Conservation (phyloP, 768 basidiomycete genomes). For the Rhizopogon vinicolor region DNA sequence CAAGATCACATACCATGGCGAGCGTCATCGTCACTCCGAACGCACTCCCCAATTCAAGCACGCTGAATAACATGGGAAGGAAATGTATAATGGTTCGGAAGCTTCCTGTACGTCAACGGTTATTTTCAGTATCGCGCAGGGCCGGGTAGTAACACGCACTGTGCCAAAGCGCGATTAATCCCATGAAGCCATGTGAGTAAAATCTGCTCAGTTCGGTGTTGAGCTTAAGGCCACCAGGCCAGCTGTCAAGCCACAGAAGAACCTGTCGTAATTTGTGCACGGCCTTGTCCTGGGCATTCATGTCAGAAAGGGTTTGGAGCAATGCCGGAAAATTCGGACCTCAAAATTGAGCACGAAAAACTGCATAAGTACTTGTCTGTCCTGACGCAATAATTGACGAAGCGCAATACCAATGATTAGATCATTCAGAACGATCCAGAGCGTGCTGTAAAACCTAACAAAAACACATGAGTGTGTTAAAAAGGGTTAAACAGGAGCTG, state of each 20-base stretch:
- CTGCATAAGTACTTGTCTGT: constrained; percentile 43
- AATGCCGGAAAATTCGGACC: constrained; percentile 26
- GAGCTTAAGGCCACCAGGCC: constrained; percentile 95
- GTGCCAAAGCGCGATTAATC: constrained; percentile 65
- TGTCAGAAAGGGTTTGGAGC: background rate
- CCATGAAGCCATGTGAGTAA: constrained; percentile 69
- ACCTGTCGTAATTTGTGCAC: constrained; percentile 40
- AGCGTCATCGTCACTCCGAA: constrained; percentile 63
- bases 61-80: constrained; percentile 25
- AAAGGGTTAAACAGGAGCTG: background rate
- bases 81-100: constrained; percentile 22
- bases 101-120: constrained; percentile 2
- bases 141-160: constrained; percentile 41
- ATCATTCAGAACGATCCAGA: constrained; percentile 92
- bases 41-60: constrained; percentile 31
- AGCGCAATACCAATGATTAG: constrained; percentile 77
- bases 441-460: constrained; percentile 79
- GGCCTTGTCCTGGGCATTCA: constrained; percentile 12
- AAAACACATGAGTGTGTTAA: background rate
- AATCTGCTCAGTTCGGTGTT: constrained; percentile 91
- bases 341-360: constrained; percentile 32
- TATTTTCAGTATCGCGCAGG: background rate
- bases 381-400: constrained; percentile 67
- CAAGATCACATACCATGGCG: constrained; percentile 60
- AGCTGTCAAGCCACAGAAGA: constrained; percentile 84